Base-by-base conservation (phyloP, 2,329 filamentous ascomycete species). In the Cladophialophora bantiana region DNA sequence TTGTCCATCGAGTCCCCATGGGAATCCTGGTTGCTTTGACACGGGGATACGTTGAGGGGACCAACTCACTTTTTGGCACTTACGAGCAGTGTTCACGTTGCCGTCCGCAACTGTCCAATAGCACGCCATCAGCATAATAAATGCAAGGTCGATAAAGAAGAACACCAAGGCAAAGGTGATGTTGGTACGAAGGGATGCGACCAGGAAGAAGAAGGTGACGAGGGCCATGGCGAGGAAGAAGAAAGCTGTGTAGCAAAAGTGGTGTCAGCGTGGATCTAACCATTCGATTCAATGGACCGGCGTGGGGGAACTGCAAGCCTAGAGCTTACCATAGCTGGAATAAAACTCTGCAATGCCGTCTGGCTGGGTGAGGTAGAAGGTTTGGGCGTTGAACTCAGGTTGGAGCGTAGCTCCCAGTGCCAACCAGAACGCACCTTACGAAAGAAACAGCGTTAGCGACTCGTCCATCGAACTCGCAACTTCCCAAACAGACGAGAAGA, bases 161-260 rank as follows among this genome's bases (percentile, higher is more conserved):
- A 93, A 92, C 76, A 93, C 89, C 63, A 87, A 70, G 70, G 90
- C 84, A 77, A 92, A 91, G 75, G 86, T 83, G 7, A 91, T 61
- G 75, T 93, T 93, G 32, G 89, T 92, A 53, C 90, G 86, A n/a
- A 92, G 79, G 0, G 90, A 84, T 78, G 88, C 90, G 74, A 93
- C 80, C 56, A 91, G 79, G 79, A 86, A 92, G 70, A 92, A 75
- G 67, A 90, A 76, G 75, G 85, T 87, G 31, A 92, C 78, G 15
- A 91, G 67, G 2, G 80, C 86, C 88, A 91, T 90, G 67, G 83
- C 83, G 63, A 91, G 75, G 75, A 59, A 88, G 82, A 78, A 89
- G 86, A 80, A 90, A 91, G 18, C 78, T 84, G 55, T 56, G 65
- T 26, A 26, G 70, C 26, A 3, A 74, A 69, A 68, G 50, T 50